Conservation (phyloP, 1,284 basidiomycete species). For the Apiotrichum domesticum region DNA sequence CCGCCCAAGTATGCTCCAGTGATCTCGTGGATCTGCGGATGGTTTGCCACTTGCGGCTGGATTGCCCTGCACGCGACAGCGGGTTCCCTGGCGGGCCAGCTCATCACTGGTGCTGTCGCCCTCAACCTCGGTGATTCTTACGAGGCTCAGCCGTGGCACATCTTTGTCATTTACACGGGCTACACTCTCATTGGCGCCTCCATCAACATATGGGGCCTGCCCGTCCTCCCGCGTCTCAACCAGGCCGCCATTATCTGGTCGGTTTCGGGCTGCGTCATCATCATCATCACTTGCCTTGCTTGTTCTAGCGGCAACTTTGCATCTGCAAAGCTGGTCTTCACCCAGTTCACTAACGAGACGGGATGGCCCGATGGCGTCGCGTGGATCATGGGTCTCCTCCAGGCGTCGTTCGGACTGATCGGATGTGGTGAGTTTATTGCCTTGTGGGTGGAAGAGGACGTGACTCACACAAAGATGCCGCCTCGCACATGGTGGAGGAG, state of each 20-base stretch:
- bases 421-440: slow-evolving; percentile 12
- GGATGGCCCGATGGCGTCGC: slow-evolving; percentile 50
- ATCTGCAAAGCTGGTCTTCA: slow-evolving; percentile 47
- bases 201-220: slow-evolving; percentile 38
- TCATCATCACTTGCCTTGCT: slow-evolving; percentile 46
- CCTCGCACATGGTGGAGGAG: slow-evolving; percentile 39
- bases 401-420: slow-evolving; percentile 45
- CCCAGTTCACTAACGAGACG: slow-evolving; percentile 45
- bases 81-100: slow-evolving; percentile 28
- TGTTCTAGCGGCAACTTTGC: slow-evolving; percentile 42
- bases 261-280: slow-evolving; percentile 32
- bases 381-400: slow-evolving; percentile 49
- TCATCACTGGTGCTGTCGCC: slow-evolving; percentile 44
- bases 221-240: slow-evolving; percentile 38
- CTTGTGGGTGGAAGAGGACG: not conserved
- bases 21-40: slow-evolving; percentile 1
- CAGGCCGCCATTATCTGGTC: slow-evolving; percentile 42
- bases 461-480: slow-evolving; percentile 21
- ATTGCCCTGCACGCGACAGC: slow-evolving; percentile 41
- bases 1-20: not conserved
- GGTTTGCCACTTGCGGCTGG: slow-evolving; percentile 31
- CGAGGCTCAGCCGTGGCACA: slow-evolving; percentile 27
- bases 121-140: slow-evolving; percentile 30
- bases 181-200: slow-evolving; percentile 30
- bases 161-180: slow-evolving; percentile 33